Base-by-base conservation (phyloP, 148 eudicot genomes). In the Agrostemma githago region DNA sequence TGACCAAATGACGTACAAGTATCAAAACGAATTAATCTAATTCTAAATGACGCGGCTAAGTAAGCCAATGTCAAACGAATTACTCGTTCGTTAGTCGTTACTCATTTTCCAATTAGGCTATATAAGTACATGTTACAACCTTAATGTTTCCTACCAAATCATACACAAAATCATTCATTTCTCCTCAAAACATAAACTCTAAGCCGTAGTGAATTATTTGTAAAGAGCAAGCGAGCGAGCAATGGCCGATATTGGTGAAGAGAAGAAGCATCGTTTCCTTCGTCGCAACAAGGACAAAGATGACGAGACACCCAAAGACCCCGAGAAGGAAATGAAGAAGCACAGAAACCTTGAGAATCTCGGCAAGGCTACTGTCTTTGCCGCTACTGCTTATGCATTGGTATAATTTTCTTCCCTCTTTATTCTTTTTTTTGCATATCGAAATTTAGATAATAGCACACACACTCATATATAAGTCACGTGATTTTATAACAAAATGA, bases 361-460 rank as follows among this genome's bases (percentile, higher is more conserved):
- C 21, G 83, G 86, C 69, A 78, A 78, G 79, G 74, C 76, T 34
- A 79, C 83, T 2, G 79, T 80, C 26, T 16, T 71, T 26, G 80
- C 85, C 65, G 89, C 87, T 9, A 87, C 83, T 71, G 83, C 80
- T 54, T 86, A 62, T 76, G 89, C 89, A 65, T 70, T 86, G 85
- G 89, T 86, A 84, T 10, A n/a, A 41, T 43, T 9, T 9, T 56
- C 15, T 8, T 8, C 34, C 0, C 34, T 3, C 2, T 17, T 5
- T 21, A 17, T 0, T 11, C 34, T 26, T 9, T 48, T 48, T 48
- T 48, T 48, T 12, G 11, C 54, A 8, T 48, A 8, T 9, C 3
- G 11, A 9, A 48, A 5, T 46, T 26, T 46, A 46, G 11, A 8
- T 48, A 12, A 48, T 26, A 26, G 34, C 54, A 48, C 12, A 12